Evolutionary conservation across 345 rosid species (phyloP), one percentile per base, ranked within the genome.

Genomic region (Eutrema heterophyllum): DNA sequence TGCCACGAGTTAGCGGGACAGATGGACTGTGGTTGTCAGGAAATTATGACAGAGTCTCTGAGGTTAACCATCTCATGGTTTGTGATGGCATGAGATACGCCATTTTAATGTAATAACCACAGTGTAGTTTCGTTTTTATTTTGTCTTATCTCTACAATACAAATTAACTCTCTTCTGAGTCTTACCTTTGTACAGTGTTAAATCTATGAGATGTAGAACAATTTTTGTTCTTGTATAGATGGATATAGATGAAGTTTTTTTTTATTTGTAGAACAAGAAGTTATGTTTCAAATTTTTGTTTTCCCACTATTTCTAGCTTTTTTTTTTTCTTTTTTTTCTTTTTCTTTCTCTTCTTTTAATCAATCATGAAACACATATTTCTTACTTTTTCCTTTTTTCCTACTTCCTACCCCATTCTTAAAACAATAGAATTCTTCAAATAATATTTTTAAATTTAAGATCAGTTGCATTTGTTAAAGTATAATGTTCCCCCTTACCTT

Each of bases 71-170:
- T 82, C 84, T 88, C 24, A 87, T 93, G 90, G 97, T 88, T 18
- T 86, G 88, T 72, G 97, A 93, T 73, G 84, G 98, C 80, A 84
- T 90, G 96, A 89, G 96, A 52, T 90, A 93, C 61, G 92, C 98
- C 29, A 90, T 93, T 84, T 81, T 90, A 83, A 87, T 93, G 96
- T 93, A 90, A 81, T 43, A 35, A 29, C 4, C 12, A 44, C 7
- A 18, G 9, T 33, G 38, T 49, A 39, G 62, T 63, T 44, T 63
- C 21, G 7, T 41, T 16, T 43, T 52, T 49, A 21, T 46, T 39
- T 67, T 14, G 2, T n/a, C 4, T n/a, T 32, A 32, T 35, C 12
- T 35, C 14, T 35, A 26, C 38, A 27, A 15, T 38, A 36, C 30
- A 60, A 39, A 16, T 7, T 60, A 39, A 2, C 48, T 48, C 6